phyloP scores from a whole-genome alignment of 2,329 filamentous ascomycete species.

The Paraphaeosphaeria minitans region DNA sequence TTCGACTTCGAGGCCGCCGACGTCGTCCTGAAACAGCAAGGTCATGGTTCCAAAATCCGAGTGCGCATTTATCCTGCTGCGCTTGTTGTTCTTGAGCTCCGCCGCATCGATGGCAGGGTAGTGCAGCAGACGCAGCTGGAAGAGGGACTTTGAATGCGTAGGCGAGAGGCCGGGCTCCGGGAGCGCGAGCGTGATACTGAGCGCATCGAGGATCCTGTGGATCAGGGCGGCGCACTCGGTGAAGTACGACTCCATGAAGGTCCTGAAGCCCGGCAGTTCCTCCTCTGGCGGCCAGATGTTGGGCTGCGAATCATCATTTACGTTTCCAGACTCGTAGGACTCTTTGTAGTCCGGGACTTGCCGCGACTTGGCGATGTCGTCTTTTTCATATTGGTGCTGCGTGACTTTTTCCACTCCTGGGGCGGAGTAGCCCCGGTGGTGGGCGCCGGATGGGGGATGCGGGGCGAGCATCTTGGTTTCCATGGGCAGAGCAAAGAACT shows the following conservation, averaged over 20 bases:
- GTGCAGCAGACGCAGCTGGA: conserved; percentile 47
- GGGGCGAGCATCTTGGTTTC: conserved; percentile 46
- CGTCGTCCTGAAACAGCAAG: conserved; percentile 49
- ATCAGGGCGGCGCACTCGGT: conserved; percentile 25
- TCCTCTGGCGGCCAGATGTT: conserved; percentile 51
- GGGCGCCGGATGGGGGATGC: conserved; percentile 45
- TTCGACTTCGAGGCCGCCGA: conserved; percentile 48
- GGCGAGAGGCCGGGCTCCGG: conserved; percentile 22
- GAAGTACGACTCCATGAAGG: conserved; percentile 36
- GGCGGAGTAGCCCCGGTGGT: conserved; percentile 49
- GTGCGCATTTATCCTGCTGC: conserved; percentile 49
- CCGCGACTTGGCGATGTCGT: conserved; percentile 25
- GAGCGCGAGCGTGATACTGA: conserved; percentile 32
- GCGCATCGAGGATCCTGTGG: conserved; percentile 32
- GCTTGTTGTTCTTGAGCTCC: conserved; percentile 28
- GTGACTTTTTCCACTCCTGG: conserved; percentile 46
- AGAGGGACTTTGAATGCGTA: conserved; percentile 34
- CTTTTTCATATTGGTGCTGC: conserved; percentile 33
- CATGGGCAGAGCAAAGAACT: conserved; percentile 46
- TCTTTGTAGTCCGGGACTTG: conserved; percentile 42
- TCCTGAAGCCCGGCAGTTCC: conserved; percentile 46
- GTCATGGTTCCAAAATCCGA: conserved; percentile 52
- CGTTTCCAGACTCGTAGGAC: conserved; percentile 41
- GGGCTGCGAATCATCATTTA: conserved; percentile 33
- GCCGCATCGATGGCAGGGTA: conserved; percentile 43